Conservation (phyloP, 1,284 basidiomycete genomes). For the Schizophyllum amplum region DNA sequence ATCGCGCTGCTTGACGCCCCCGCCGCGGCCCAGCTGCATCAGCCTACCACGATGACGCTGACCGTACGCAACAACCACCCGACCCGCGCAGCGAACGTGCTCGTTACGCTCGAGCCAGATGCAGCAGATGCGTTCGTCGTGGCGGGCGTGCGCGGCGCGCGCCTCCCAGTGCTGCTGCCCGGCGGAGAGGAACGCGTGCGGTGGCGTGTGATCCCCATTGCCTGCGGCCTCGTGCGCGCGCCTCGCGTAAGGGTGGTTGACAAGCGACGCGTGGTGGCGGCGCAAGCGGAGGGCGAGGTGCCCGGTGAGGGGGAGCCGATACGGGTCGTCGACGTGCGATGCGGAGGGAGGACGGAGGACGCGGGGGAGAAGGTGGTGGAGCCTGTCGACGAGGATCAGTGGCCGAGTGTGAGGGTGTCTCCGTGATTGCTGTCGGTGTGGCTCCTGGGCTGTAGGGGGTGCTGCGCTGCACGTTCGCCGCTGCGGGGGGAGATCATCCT, state of each 20-base stretch:
- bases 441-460: too few relatives aligned
- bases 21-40: constrained; percentile 52
- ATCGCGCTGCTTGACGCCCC: constrained; percentile 59
- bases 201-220: constrained; percentile 64
- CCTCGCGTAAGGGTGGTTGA: constrained; percentile 55
- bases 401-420: background rate
- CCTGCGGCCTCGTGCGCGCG: constrained; percentile 56
- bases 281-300: background rate
- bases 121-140: constrained; percentile 58
- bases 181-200: constrained; percentile 53
- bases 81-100: constrained; percentile 54
- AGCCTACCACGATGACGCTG: constrained; percentile 45
- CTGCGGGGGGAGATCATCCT: too few relatives aligned
- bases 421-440: too few relatives aligned
- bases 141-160: constrained; percentile 57
- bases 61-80: constrained; percentile 59
- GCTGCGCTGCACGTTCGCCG: too few relatives aligned
- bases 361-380: constrained; percentile 12
- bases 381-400: background rate
- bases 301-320: constrained; percentile 19
- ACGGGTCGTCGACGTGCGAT: constrained; percentile 43
- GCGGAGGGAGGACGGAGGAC: constrained; percentile 25
- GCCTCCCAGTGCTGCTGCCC: constrained; percentile 61
- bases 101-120: constrained; percentile 62
- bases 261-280: constrained; percentile 30